phyloP scores from a whole-genome alignment of 2,329 filamentous ascomycete species.

The Hymenoscyphus infarciens region DNA sequence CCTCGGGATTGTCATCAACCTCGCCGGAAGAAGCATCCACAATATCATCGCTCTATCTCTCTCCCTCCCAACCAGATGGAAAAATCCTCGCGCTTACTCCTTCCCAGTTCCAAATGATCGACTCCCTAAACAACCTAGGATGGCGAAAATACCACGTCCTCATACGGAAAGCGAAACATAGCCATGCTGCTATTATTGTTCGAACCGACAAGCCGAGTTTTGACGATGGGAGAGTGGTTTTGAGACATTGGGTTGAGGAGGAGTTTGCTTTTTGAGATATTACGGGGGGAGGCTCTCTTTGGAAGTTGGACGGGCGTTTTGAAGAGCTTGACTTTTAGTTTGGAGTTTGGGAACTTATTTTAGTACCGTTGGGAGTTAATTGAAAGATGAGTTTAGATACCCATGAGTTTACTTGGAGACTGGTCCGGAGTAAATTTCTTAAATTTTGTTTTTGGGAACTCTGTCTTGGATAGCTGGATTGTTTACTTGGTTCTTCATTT shows the following conservation, averaged over 20 bases:
- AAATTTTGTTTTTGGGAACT: too few species aligned
- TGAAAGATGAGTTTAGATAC: too few species aligned
- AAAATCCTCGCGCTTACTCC: constrained; percentile 75
- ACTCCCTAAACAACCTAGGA: constrained; percentile 62
- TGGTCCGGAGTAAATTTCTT: too few species aligned
- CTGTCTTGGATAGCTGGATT: too few species aligned
- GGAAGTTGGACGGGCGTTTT: too few species aligned
- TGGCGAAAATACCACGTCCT: constrained; percentile 67
- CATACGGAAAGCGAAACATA: constrained; percentile 73
- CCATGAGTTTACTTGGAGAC: too few species aligned
- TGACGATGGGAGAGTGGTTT: constrained; percentile 71
- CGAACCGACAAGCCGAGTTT: constrained; percentile 65
- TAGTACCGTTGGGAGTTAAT: too few species aligned
- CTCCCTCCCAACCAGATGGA: background rate
- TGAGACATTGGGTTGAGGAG: constrained; percentile 75
- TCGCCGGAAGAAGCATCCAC: constrained; percentile 24
- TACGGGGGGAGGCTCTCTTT: too few species aligned
- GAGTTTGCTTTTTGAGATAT: constrained; percentile 57
- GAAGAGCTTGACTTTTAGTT: too few species aligned
- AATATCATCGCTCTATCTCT: constrained; percentile 29
- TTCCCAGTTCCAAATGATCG: constrained; percentile 82
- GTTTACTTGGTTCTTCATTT: too few species aligned
- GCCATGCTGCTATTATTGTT: constrained; percentile 87
- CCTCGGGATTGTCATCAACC: background rate
- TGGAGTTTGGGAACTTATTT: too few species aligned